These are phyloP conservation scores for Crithidia brevicula DNA, from an alignment of 208 protist genomes.

Conservation along the genomic window DNA sequence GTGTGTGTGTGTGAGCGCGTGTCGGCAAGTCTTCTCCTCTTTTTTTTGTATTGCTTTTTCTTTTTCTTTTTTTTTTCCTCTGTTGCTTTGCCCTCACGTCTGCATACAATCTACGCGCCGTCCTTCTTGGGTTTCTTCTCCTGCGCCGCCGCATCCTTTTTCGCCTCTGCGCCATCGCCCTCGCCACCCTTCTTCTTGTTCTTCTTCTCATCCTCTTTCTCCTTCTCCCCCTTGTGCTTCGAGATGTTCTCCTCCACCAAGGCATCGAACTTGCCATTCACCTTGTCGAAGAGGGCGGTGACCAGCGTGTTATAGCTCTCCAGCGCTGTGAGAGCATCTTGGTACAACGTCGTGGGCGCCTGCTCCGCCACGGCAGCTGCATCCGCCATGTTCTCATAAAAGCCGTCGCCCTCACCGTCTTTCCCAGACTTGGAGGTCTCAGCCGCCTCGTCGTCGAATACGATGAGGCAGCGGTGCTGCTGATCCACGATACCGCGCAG, in stretches of 20 bases:
- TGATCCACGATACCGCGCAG: constrained; percentile 94
- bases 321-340: constrained; percentile 71
- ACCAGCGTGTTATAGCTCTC: constrained; percentile 83
- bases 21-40: neutral
- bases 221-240: constrained; percentile 47
- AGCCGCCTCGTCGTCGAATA: constrained; percentile 84
- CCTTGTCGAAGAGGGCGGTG: constrained; percentile 89
- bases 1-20: too few species aligned
- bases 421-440: constrained; percentile 29
- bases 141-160: constrained; percentile 2
- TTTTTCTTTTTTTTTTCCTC: neutral
- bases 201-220: constrained; percentile 35
- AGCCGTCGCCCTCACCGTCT: constrained; percentile 19
- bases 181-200: neutral
- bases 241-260: constrained; percentile 81
- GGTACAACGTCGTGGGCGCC: constrained; percentile 65
- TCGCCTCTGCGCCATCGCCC: neutral
- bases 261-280: constrained; percentile 83
- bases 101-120: neutral
- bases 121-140: constrained; percentile 11
- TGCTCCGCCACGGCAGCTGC: constrained; percentile 23
- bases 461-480: constrained; percentile 90
- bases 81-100: neutral
- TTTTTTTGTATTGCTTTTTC: neutral
- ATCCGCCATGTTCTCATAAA: constrained; percentile 56